These are phyloP conservation scores for Butyriboletus regius DNA, from an alignment of 1,284 basidiomycete species.

Conservation along the genomic window DNA sequence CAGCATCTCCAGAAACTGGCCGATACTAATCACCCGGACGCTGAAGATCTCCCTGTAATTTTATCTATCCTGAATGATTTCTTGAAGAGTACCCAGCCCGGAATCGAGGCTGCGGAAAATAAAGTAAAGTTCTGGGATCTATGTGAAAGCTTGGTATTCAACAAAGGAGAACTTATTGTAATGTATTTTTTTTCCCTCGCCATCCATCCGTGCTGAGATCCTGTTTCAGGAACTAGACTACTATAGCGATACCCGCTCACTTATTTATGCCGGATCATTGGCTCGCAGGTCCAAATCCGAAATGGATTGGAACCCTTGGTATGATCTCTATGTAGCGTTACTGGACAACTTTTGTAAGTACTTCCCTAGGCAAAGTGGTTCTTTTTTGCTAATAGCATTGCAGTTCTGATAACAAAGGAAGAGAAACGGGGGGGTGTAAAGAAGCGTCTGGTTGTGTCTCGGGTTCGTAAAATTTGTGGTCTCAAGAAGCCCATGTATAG, in stretches of 20 bases:
- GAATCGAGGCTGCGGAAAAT: conserved; percentile 73
- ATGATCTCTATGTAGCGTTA: conserved; percentile 59
- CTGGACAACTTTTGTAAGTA: conserved; percentile 67
- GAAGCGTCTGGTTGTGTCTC: conserved; percentile 53
- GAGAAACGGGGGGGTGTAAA: conserved; percentile 45
- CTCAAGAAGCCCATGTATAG: conserved; percentile 2
- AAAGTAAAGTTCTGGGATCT: conserved; percentile 78
- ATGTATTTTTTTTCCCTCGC: conserved; percentile 16
- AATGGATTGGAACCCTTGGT: conserved; percentile 57
- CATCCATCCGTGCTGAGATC: conserved; percentile 1
- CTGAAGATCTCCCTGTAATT: conserved; percentile 60
- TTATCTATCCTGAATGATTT: conserved; percentile 55
- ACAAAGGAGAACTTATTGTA: conserved; percentile 73
- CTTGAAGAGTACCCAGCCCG: conserved; percentile 72
- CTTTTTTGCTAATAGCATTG: conserved; percentile 4
- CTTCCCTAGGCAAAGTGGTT: background rate
- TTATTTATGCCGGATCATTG: conserved; percentile 58
- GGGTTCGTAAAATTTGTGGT: conserved; percentile 40
- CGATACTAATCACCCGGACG: conserved; percentile 57
- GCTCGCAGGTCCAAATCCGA: conserved; percentile 51
- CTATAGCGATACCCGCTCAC: conserved; percentile 62
- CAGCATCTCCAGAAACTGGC: conserved; percentile 63
- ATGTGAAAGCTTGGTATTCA: conserved; percentile 64
- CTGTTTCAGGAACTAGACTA: conserved; percentile 64
- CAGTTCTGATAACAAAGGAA: conserved; percentile 60